These are phyloP conservation scores for Colletotrichum higginsianum DNA, from an alignment of 2,329 filamentous ascomycete species.

Conservation along the genomic window DNA sequence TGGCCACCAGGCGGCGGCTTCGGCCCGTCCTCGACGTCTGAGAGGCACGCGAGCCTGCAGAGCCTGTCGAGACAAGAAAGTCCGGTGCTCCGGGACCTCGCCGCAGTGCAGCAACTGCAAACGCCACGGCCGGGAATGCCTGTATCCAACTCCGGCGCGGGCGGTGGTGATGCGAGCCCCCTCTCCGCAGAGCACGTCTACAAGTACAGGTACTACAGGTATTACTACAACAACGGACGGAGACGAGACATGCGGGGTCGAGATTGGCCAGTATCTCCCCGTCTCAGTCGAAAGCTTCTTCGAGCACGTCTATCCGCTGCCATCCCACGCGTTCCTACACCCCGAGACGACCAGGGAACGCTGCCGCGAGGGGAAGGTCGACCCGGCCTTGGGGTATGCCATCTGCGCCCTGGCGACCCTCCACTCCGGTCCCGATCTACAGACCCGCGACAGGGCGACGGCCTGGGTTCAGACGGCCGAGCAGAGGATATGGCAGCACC, in stretches of 20 bases:
- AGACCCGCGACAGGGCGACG: slow-evolving; percentile 43
- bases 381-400: slow-evolving; percentile 50
- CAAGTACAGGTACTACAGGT: not conserved
- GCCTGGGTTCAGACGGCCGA: slow-evolving; percentile 52
- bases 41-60: slow-evolving; percentile 46
- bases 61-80: slow-evolving; percentile 48
- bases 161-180: slow-evolving; percentile 2
- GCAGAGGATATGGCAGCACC: slow-evolving; percentile 49
- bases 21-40: slow-evolving; percentile 40
- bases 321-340: slow-evolving; percentile 54
- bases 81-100: slow-evolving; percentile 45
- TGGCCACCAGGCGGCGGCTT: not conserved
- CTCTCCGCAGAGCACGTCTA: slow-evolving; percentile 25
- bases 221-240: not conserved
- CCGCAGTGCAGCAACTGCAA: slow-evolving; percentile 46
- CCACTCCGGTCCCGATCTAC: slow-evolving; percentile 46
- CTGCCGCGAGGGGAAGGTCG: slow-evolving; percentile 49
- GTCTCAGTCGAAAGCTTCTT: slow-evolving; percentile 47
- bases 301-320: slow-evolving; percentile 46
- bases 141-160: slow-evolving; percentile 41
- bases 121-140: slow-evolving; percentile 43
- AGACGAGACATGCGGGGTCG: slow-evolving; percentile 1
- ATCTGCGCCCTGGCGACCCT: slow-evolving; percentile 52
- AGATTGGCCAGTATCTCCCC: slow-evolving; percentile 43
- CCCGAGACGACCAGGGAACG: slow-evolving; percentile 51